Base-by-base conservation (phyloP, 208 protist genomes). In the Borovskyia barvae region DNA sequence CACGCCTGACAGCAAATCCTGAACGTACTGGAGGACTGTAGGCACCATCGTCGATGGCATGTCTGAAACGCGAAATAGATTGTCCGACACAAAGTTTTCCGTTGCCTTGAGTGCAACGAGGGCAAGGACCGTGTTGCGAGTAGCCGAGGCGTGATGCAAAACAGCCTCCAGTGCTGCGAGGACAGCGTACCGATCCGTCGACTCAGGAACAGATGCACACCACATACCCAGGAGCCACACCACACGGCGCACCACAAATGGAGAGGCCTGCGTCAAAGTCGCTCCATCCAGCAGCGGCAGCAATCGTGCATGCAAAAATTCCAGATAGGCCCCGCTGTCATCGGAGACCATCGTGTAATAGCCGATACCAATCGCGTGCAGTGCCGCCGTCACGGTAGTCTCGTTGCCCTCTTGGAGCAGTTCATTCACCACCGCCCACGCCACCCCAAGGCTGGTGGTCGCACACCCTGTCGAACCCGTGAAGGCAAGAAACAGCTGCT, bases 141-240 rank as follows among this genome's bases (percentile, higher is more conserved):
- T 70, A 2, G 54, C 54, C 15, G 37, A 22, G 25, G 73, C 57
- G 19, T 64, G 41, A 24, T 67, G 54, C 20, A 92, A 47, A 33
- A 94, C 57, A 36, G 53, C 59, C 32, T 75, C 68, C n/a, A 94
- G 57, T 0, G 78, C 76, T 0, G 49, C 42, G 41, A 92, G 78
- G 0, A 94, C 77, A 22, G 63, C 30, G 20, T 39, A 52, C 3
- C 88, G 85, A 17, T 77, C 24, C 12, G 14, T 29, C 2, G 49
- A 22, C 32, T 79, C 35, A 0, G 51, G 58, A 0, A 89, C 80
- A 1, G 82, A 85, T 47, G 85, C 88, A 36, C 88, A 94, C 85
- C 88, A 94, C 88, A 92, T 92, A 0, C 88, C 88, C 14, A 91
- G 63, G 24, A 94, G 60, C 85, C 88, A 94, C 40, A 92, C 77